Evolutionary conservation across 495 filamentous ascomycete genomes (phyloP), one percentile per base, ranked within the genome.

Genomic region (Jackrogersella minutella): DNA sequence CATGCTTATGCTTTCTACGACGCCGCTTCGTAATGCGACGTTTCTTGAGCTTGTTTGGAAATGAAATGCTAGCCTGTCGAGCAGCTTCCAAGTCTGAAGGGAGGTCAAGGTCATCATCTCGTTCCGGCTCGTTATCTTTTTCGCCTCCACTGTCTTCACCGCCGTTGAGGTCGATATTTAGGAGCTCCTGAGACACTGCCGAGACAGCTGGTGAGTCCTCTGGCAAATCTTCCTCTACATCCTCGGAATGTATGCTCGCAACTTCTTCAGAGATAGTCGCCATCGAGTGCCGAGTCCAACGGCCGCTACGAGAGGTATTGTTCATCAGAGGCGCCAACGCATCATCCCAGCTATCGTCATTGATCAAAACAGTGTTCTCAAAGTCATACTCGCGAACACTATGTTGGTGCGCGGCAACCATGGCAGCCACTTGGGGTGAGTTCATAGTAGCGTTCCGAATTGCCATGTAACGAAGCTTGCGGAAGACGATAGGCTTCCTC

Each of bases 301-400:
- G 64, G 22, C 76, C 76, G 22, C 71, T 52, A 49, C 71, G 60
- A 1, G 66, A 47, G 11, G 63, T 58, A 51, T 46, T 72, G 14
- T 76, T 73, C 46, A 84, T 86, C 59, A 93, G 73, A 2, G 89
- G 88, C 28, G 83, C 85, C 2, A 93, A 80, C 1, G 90, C 91
- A 44, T 91, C 87, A 56, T 93, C 89, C 91, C 90, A 93, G 50
- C 78, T 87, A 17, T 88, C 91, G 26, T 74, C 77, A 51, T 77
- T 79, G 14, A 88, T 81, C 22, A 93, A 78, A 26, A 79, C 77
- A 9, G 89, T 84, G 55, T 88, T 86, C 70, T 91, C 86, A 73
- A 93, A 90, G 57, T 90, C 86, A 71, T 92, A 87, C 63, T 92
- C 89, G 24, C 80, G 76, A 39, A 93, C 81, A 3, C 87, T 86